phyloP scores from a whole-genome alignment of 2,329 filamentous ascomycete species.

The Pseudogymnoascus sp. region DNA sequence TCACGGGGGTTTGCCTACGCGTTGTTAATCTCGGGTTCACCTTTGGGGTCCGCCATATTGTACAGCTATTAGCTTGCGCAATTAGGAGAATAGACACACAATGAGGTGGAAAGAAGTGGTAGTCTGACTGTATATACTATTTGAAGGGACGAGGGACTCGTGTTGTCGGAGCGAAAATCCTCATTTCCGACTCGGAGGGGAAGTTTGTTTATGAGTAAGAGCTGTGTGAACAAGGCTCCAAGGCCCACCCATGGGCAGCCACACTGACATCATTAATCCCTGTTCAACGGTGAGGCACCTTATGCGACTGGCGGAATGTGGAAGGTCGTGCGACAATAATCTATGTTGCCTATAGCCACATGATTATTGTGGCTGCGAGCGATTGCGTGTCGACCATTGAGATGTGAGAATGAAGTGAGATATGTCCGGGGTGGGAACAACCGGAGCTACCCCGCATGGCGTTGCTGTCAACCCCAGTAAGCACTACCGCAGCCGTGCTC shows the following conservation, averaged over 20 bases:
- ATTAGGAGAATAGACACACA: neutral
- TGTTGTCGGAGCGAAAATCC: neutral
- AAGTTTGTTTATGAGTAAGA: constrained; percentile 2
- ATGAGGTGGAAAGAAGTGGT: neutral
- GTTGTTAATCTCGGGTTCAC: neutral
- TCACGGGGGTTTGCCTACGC: neutral
- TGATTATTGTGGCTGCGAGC: neutral
- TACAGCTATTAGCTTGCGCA: neutral
- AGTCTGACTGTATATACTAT: neutral
- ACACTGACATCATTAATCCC: neutral
- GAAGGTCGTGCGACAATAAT: neutral
- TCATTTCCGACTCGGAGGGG: neutral
- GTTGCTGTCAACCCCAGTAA: neutral
- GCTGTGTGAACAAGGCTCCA: neutral
- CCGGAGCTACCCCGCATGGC: constrained; percentile 4
- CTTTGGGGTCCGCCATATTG: neutral
- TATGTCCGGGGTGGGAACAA: neutral
- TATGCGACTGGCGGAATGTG: neutral
- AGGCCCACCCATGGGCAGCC: neutral
- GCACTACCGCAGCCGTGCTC: neutral
- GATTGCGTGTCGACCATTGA: neutral
- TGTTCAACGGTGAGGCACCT: neutral
- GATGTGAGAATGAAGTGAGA: constrained; percentile 4
- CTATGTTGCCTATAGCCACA: neutral
- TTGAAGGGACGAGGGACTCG: neutral